A percentile compares a stretch with the other conserved stretches of the same genome.
Evolutionary conservation across 345 rosid species (phyloP).

Genomic region (Adansonia digitata): DNA sequence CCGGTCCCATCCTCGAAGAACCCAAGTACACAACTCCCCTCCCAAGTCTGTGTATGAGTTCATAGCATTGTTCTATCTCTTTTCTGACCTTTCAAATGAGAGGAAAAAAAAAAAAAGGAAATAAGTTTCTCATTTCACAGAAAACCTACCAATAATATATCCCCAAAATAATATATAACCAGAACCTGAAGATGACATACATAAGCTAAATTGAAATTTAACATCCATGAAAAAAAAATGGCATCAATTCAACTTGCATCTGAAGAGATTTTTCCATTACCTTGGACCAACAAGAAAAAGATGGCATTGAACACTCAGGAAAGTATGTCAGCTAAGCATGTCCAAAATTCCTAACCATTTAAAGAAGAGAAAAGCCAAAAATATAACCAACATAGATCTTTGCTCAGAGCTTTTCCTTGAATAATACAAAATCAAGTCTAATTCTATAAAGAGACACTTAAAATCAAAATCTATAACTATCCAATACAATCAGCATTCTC

Average conservation of each 20-base stretch:
- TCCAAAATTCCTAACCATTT: neutral
- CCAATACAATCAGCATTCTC: neutral
- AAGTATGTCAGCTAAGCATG: neutral
- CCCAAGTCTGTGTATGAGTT: constrained; percentile 65
- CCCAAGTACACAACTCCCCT: constrained; percentile 87
- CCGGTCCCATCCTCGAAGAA: constrained; percentile 72
- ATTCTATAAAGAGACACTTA: neutral
- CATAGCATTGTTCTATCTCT: constrained; percentile 68
- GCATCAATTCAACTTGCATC: neutral
- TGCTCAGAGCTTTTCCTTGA: neutral
- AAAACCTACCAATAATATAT: neutral
- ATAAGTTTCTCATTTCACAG: constrained; percentile 5
- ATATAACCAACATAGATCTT: neutral
- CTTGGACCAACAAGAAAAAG: neutral
- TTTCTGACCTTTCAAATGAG: constrained; percentile 63
- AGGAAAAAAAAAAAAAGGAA: constrained; percentile 17
- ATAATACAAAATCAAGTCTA: neutral
- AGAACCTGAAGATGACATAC: neutral
- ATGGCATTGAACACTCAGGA: neutral
- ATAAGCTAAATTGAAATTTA: neutral
- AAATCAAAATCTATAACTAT: neutral
- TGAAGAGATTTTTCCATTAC: neutral
- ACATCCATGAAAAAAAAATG: neutral
- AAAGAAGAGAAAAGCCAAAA: no score
- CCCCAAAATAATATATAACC: neutral